A percentile compares a stretch with the other conserved stretches of the same genome.
phyloP scores from a whole-genome alignment of 768 basidiomycete species.

The Leucosporidium yakuticum region DNA sequence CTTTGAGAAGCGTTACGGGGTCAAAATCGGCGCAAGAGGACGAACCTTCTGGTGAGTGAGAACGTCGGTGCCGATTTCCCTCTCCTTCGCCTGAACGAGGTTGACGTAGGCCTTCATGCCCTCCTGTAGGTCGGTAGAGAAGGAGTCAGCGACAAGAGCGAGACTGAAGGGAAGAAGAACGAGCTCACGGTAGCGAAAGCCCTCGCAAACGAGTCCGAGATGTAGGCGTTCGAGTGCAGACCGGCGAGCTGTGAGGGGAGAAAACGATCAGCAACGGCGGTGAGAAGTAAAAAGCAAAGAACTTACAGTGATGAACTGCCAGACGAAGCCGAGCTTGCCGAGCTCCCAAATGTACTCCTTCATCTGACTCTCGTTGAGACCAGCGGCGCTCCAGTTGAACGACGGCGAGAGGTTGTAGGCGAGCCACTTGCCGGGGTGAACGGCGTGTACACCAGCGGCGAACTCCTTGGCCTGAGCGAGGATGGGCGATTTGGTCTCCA shows the following conservation, averaged over 20 bases:
- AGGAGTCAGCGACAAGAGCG: not conserved
- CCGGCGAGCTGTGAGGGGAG: slow-evolving; percentile 67
- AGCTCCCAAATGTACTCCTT: slow-evolving; percentile 83
- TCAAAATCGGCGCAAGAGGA: no score
- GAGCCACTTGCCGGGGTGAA: slow-evolving; percentile 83
- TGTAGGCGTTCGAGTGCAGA: slow-evolving; percentile 94
- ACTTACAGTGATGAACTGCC: slow-evolving; percentile 96
- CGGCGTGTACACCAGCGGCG: slow-evolving; percentile 68
- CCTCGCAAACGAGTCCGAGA: slow-evolving; percentile 84
- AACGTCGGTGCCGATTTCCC: slow-evolving; percentile 90
- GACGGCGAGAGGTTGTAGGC: slow-evolving; percentile 91
- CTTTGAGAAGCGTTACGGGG: no score
- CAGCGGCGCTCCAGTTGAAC: slow-evolving; percentile 64
- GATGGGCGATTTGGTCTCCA: slow-evolving; percentile 96
- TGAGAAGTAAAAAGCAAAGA: not conserved
- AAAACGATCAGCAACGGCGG: slow-evolving; percentile 6
- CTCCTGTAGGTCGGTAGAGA: slow-evolving; percentile 48
- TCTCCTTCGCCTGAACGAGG: slow-evolving; percentile 82
- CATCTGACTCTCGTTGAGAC: slow-evolving; percentile 78
- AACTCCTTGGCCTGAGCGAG: slow-evolving; percentile 87
- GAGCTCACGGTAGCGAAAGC: slow-evolving; percentile 49
- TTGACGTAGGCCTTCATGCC: slow-evolving; percentile 99
- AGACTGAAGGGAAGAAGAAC: not conserved
- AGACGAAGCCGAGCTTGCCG: slow-evolving; percentile 91
- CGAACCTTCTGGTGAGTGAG: slow-evolving; percentile 89